Evolutionary conservation across 2,329 filamentous ascomycete species (phyloP).

Genomic region (Fusarium armeniacum): DNA sequence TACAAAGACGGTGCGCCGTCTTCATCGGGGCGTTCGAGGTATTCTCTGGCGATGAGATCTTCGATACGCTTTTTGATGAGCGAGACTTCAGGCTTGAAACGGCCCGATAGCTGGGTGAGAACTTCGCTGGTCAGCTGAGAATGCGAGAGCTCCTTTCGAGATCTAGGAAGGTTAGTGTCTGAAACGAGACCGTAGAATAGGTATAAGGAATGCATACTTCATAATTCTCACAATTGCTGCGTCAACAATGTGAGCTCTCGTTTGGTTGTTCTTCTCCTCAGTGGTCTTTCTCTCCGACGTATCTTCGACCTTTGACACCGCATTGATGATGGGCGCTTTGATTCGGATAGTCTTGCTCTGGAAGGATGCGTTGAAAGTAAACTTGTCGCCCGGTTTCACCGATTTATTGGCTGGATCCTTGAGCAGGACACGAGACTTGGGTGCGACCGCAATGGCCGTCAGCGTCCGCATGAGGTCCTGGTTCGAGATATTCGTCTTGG

Average conservation of each 20-base stretch:
- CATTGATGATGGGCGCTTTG: conserved; percentile 87
- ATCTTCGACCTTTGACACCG: conserved; percentile 87
- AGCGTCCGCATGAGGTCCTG: conserved; percentile 82
- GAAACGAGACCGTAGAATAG: neutral
- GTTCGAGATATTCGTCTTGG: conserved; percentile 81
- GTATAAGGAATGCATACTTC: conserved; percentile 73
- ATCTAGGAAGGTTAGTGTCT: conserved; percentile 61
- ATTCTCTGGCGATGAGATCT: conserved; percentile 81
- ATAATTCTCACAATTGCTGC: conserved; percentile 85
- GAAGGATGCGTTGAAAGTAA: conserved; percentile 86
- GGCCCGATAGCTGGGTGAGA: conserved; percentile 74
- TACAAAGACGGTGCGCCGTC: conserved; percentile 75
- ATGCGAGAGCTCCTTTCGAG: conserved; percentile 79
- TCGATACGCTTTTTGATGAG: conserved; percentile 88
- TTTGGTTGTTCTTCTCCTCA: conserved; percentile 81
- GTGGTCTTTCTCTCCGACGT: conserved; percentile 77
- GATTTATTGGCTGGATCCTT: conserved; percentile 86
- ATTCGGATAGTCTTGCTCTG: conserved; percentile 86
- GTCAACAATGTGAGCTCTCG: conserved; percentile 78
- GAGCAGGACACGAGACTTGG: conserved; percentile 83
- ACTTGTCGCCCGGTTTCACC: conserved; percentile 81
- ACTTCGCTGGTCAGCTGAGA: conserved; percentile 79
- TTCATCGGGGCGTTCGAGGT: conserved; percentile 78
- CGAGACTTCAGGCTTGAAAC: conserved; percentile 81
- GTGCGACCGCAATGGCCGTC: conserved; percentile 84